Evolutionary conservation across 2,329 filamentous ascomycete genomes (phyloP), one percentile per base, ranked within the genome.

Genomic region (Bipolaris oryzae): DNA sequence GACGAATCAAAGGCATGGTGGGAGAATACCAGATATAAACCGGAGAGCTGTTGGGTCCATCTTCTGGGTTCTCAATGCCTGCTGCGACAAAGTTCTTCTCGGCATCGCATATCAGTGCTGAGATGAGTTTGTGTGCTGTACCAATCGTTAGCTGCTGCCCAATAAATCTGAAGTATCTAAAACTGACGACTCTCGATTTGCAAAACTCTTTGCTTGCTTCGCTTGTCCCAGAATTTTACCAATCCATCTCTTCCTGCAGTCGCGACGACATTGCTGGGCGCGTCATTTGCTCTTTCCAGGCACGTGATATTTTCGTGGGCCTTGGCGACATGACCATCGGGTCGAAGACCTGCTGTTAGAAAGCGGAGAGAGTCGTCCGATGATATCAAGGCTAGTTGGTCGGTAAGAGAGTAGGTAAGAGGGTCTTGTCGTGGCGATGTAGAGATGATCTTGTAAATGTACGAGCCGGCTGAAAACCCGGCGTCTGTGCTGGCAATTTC

Each of bases 231-330:
- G 45, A 89, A 76, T 0, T 79, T 83, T 10, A 92, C 83, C 7
- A 81, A 79, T 7, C 90, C 90, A 70, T 92, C 87, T 72, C 89
- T 85, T 44, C 90, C 90, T 0, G 89, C 85, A 0, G 90, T 92
- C 57, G 85, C 85, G 5, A 92, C 79, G 18, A 87, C 70, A 4
- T 81, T 82, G 25, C 80, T 80, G 23, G 74, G 74, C 18, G 74
- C 75, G 5, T 76, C 77, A 57, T 85, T 84, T 44, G 85, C 83
- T 1, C 83, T 79, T 50, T 83, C 81, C 28, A 91, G 77, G 59
- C 85, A 86, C 13, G 87, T 87, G 63, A 91, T 78, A 58, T 89
- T 89, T 5, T 82, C 80, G 61, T 90, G 86, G 31, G 81, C 78
- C 9, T 83, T 84, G 34, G 74, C 71, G 45, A 85, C 76, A 7